Conservation (phyloP, 768 basidiomycete genomes). For the Exsudoporus frostii region DNA sequence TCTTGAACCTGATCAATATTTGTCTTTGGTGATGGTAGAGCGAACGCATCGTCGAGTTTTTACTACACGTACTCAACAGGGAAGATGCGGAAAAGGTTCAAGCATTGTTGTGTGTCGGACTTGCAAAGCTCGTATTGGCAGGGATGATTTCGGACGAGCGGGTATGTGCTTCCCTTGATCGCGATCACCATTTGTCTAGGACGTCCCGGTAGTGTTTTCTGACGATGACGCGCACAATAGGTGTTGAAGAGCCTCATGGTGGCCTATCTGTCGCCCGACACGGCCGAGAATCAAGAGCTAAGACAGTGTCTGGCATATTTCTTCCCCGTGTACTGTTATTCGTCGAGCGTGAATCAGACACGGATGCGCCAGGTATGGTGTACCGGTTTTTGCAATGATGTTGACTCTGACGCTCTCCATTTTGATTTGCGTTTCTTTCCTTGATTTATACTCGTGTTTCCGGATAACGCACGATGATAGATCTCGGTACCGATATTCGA, state of each 20-base stretch:
- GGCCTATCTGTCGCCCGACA: constrained; percentile 78
- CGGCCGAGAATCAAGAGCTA: constrained; percentile 74
- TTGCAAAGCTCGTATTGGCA: constrained; percentile 81
- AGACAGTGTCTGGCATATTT: constrained; percentile 86
- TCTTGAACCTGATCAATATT: neutral
- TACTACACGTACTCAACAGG: constrained; percentile 49
- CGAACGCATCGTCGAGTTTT: constrained; percentile 63
- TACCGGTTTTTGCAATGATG: neutral
- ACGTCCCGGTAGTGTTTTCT: neutral
- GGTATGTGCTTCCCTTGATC: constrained; percentile 38
- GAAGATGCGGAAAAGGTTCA: constrained; percentile 64
- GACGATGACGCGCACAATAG: constrained; percentile 23
- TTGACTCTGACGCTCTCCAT: neutral
- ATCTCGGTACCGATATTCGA: constrained; percentile 70
- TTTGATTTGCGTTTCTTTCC: neutral
- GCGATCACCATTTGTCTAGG: neutral
- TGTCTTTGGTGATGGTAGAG: constrained; percentile 27
- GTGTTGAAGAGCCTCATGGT: constrained; percentile 48
- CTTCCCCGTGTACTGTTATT: constrained; percentile 83
- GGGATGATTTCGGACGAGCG: constrained; percentile 71
- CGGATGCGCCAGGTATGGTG: constrained; percentile 52
- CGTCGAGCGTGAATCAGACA: constrained; percentile 69
- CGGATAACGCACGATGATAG: constrained; percentile 34
- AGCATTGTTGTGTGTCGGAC: constrained; percentile 71
- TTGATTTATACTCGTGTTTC: neutral